Percentiles rank a stretch among this genome's conserved stretches.
Evolutionary conservation across 352 stramenopile genomes (phyloP).

Genomic region (Pythium graminicola): DNA sequence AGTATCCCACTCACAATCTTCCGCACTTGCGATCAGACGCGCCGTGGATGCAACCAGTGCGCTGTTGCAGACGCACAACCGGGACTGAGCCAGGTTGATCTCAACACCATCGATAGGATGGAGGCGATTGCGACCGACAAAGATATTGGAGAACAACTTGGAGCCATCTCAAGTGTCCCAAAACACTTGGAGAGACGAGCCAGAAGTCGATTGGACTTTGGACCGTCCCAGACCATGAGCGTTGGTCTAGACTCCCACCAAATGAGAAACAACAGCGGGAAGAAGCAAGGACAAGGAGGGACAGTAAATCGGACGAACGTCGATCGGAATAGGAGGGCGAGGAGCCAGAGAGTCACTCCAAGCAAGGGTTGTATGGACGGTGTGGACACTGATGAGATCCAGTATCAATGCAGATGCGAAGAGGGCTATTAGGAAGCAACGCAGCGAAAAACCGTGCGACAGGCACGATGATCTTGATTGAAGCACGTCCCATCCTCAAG

Average conservation of each 20-base stretch:
- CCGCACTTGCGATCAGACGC: slow-evolving; percentile 3
- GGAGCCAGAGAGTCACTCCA: too few relatives aligned
- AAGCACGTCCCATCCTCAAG: slow-evolving; percentile 2
- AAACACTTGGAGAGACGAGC: too few relatives aligned
- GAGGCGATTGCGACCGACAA: neutral
- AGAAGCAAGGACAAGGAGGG: too few relatives aligned
- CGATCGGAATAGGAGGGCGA: too few relatives aligned
- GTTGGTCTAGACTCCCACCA: too few relatives aligned
- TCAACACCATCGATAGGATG: neutral
- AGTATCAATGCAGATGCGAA: neutral
- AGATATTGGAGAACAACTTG: neutral
- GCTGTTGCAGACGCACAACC: slow-evolving; percentile 2
- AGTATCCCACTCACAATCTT: slow-evolving; percentile 2
- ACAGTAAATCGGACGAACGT: too few relatives aligned
- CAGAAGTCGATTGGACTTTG: too few relatives aligned
- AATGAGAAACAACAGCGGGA: too few relatives aligned
- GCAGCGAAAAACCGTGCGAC: slow-evolving; percentile 1
- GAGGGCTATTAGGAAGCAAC: neutral
- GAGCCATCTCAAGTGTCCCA: neutral
- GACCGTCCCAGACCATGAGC: too few relatives aligned
- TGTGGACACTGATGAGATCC: too few relatives aligned
- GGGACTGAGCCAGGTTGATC: neutral
- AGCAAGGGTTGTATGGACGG: too few relatives aligned
- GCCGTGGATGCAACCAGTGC: slow-evolving; percentile 11
- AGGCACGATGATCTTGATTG: neutral